Evolutionary conservation across 805 yeast genomes (phyloP), one percentile per base, ranked within the genome.

Genomic region (Candida sphagnicola): DNA sequence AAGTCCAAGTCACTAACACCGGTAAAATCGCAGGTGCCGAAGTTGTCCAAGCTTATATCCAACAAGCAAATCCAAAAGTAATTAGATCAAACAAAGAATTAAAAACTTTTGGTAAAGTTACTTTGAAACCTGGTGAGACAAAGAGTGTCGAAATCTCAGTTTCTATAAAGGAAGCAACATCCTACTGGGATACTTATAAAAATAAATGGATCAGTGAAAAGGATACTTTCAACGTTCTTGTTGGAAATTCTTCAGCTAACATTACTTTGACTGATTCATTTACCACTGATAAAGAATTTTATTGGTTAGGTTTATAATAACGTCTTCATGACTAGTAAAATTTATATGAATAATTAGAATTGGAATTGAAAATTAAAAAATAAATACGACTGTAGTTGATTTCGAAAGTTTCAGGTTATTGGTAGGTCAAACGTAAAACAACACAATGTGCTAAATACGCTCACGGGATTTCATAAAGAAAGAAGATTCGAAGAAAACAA

Each of bases 11-110:
- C 16, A 57, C 59, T 34, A 79, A 79, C 54, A 61, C 69, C 17
- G 83, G 83, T 24, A 32, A 47, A 1, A 41, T 53, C 12, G 72
- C 61, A 21, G 85, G 85, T 43, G 57, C 68, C 12, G 84, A 78
- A 52, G 73, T 69, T 38, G 77, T 72, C 10, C 85, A 80, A 57
- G 57, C 77, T 19, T 80, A 79, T 50, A 51, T 79, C 38, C 48
- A 62, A 26, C 62, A 63, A 29, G 49, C 47, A 35, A 49, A 59
- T 10, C 69, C 77, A 15, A 37, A 54, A 4, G 53, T 67, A 28
- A 66, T 67, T 37, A 68, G 82, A 47, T 82, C 85, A n/a, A 54
- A 65, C 23, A 80, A 79, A 57, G 85, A 80, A 50, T 65, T 80
- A 54, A 78, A 76, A 54, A 84, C 73, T 14, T 80, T 75, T 51